Evolutionary conservation across 2,329 filamentous ascomycete species (phyloP).

Genomic region (Gremmenia infestans): DNA sequence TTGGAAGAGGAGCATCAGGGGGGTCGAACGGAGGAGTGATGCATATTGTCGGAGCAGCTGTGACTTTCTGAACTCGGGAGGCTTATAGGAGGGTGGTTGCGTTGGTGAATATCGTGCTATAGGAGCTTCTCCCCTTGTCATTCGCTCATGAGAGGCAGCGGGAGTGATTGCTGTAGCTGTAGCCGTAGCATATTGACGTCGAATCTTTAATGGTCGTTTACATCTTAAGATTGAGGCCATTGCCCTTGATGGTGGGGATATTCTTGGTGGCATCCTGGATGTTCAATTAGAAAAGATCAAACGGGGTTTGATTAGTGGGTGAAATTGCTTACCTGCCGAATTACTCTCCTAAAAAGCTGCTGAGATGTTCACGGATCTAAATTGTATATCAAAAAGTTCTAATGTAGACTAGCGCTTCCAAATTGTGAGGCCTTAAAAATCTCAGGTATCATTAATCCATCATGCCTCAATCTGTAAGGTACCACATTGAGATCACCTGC

Average conservation of each 20-base stretch:
- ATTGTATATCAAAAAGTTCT: constrained; percentile 16
- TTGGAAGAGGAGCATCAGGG: constrained; percentile 66
- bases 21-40: constrained; percentile 65
- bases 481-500: not conserved
- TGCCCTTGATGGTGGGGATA: constrained; percentile 29
- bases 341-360: constrained; percentile 1
- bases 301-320: not conserved
- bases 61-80: constrained; percentile 80
- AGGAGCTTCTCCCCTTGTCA: constrained; percentile 35
- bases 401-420: constrained; percentile 16
- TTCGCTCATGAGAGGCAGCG: constrained; percentile 45
- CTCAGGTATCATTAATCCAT: not conserved
- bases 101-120: constrained; percentile 48
- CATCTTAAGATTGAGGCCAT: constrained; percentile 30
- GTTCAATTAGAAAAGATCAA: not conserved
- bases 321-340: not conserved
- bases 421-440: not conserved
- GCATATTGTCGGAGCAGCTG: constrained; percentile 76
- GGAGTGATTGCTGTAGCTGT: constrained; percentile 42
- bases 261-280: constrained; percentile 47
- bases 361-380: not conserved
- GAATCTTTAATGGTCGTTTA: constrained; percentile 31
- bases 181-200: constrained; percentile 39
- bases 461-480: not conserved
- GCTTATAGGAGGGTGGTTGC: constrained; percentile 84